Evolutionary conservation across 345 rosid species (phyloP).

Genomic region (Bruguiera sexangula): DNA sequence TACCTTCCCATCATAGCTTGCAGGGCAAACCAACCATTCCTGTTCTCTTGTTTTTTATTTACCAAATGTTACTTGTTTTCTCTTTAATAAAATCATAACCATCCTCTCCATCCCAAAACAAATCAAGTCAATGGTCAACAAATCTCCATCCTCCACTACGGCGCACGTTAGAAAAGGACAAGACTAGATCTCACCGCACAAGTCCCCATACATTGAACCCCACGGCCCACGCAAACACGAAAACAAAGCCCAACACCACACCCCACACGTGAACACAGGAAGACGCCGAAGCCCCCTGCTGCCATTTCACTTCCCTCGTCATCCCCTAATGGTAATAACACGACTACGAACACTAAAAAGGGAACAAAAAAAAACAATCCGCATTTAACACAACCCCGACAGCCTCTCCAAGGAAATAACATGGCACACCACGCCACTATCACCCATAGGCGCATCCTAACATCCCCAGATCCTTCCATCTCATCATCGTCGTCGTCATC

Average conservation of each 20-base stretch:
- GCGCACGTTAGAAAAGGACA: slow-evolving; percentile 33
- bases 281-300: neutral
- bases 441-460: slow-evolving; percentile 32
- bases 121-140: slow-evolving; percentile 51
- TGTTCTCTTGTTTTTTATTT: neutral
- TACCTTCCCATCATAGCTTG: no score
- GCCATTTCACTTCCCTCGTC: no score
- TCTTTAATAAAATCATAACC: no score
- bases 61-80: neutral
- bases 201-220: slow-evolving; percentile 24
- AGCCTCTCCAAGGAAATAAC: slow-evolving; percentile 2
- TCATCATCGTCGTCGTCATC: neutral
- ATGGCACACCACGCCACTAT: slow-evolving; percentile 34
- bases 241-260: neutral
- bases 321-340: no score
- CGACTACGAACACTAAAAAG: no score
- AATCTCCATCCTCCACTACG: slow-evolving; percentile 18
- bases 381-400: neutral
- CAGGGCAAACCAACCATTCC: neutral
- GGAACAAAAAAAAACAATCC: neutral
- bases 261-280: neutral
- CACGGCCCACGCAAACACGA: slow-evolving; percentile 4
- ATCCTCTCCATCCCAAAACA: neutral
- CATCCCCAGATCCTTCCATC: slow-evolving; percentile 14
- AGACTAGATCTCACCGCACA: slow-evolving; percentile 24